phyloP scores from a whole-genome alignment of 2,329 filamentous ascomycete genomes.

The Pseudocercospora macadamiae region DNA sequence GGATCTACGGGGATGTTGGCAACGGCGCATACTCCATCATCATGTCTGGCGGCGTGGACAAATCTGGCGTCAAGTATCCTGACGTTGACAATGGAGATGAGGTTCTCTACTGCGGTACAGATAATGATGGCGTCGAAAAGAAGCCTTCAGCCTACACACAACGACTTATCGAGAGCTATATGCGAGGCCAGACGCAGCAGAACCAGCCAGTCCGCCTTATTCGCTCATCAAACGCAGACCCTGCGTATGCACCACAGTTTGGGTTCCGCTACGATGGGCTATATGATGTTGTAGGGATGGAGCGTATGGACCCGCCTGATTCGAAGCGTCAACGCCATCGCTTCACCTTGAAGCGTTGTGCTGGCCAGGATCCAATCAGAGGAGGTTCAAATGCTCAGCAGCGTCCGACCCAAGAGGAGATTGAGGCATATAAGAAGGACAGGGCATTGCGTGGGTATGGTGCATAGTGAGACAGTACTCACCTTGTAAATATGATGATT shows the following conservation, averaged over 20 bases:
- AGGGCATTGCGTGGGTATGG: conserved; percentile 24
- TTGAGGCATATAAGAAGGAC: conserved; percentile 30
- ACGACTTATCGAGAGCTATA: conserved; percentile 48
- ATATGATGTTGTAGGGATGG: conserved; percentile 50
- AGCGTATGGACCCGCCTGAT: conserved; percentile 46
- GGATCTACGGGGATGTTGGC: conserved; percentile 53
- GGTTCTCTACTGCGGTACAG: conserved; percentile 58
- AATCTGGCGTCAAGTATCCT: conserved; percentile 41
- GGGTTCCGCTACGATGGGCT: conserved; percentile 63
- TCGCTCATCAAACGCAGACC: conserved; percentile 48
- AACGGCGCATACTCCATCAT: conserved; percentile 60
- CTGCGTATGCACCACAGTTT: conserved; percentile 48
- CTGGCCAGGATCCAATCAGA: conserved; percentile 53
- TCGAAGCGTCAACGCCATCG: conserved; percentile 46
- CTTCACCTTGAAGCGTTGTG: conserved; percentile 52
- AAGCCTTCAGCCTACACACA: conserved; percentile 44
- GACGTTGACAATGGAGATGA: conserved; percentile 55
- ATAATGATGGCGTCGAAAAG: conserved; percentile 34
- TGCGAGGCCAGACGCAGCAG: conserved; percentile 24
- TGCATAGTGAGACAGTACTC: neutral
- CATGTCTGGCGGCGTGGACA: conserved; percentile 46
- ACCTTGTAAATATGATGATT: neutral
- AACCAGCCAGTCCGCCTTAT: conserved; percentile 55
- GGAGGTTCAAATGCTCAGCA: conserved; percentile 42
- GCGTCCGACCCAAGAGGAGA: conserved; percentile 49